Conservation (phyloP, 345 rosid genomes). For the Linum trigynum region DNA sequence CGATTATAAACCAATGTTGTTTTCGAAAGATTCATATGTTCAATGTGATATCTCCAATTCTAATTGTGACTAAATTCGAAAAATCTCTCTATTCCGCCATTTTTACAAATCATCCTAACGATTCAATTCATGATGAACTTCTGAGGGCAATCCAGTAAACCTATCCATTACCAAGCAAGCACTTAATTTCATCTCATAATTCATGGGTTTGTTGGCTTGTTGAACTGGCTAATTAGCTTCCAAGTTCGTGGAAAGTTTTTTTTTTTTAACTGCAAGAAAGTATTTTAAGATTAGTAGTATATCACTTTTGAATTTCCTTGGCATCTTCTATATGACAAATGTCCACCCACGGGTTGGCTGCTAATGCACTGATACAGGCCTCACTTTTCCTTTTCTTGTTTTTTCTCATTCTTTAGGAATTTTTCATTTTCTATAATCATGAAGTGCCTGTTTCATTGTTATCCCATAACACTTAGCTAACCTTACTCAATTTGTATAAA, state of each 20-base stretch:
- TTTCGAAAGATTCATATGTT: too few relatives aligned
- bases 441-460: not conserved
- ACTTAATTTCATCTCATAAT: not conserved
- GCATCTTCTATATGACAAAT: not conserved
- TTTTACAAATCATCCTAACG: too few relatives aligned
- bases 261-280: too few relatives aligned
- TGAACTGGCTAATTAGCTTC: conserved; percentile 15
- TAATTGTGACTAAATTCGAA: too few relatives aligned
- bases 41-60: too few relatives aligned
- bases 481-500: conserved; percentile 17
- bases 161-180: not conserved
- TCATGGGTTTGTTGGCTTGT: not conserved
- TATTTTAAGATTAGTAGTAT: not conserved
- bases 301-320: not conserved
- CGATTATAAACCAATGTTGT: too few relatives aligned
- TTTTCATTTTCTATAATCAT: not conserved
- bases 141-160: too few relatives aligned
- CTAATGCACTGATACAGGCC: not conserved
- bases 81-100: too few relatives aligned
- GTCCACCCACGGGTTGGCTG: not conserved
- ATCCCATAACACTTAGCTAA: too few relatives aligned
- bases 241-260: conserved; percentile 11
- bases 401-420: not conserved
- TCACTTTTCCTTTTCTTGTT: not conserved
- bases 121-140: too few relatives aligned